Evolutionary conservation across 306 rosid species (phyloP), one percentile per base, ranked within the genome.

Genomic region (Rosa lucieae): DNA sequence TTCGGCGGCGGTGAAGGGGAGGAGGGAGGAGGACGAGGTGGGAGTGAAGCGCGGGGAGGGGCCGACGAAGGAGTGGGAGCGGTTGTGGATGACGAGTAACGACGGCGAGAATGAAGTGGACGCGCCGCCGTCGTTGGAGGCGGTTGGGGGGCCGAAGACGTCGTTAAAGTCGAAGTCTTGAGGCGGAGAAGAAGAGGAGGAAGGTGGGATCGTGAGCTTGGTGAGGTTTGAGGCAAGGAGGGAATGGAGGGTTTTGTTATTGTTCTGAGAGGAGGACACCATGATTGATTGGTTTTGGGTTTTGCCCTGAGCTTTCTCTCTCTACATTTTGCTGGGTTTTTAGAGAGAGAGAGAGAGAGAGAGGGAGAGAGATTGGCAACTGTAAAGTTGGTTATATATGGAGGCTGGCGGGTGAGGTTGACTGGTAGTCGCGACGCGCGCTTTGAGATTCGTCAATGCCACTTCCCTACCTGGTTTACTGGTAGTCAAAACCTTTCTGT

Each of bases 1-100:
- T 26, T 84, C 90, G 20, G 78, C 10, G 83, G 82, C 72, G 21
- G 37, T 32, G 37, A 72, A 66, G 58, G 87, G 85, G 74, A 89
- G 87, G 35, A 10, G 35, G 66, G 12, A 10, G 44, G 84, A 70
- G 71, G 82, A 56, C 52, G 88, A 43, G 72, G 90, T 3, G 3
- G 87, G 82, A 15, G 91, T 71, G 68, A 82, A 72, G 77, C 89
- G 95, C 0, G 99, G 99, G 62, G 97, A 92, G 70, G 99, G 99
- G 17, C 99, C 99, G 76, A 94, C 97, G 78, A 95, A 90, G 82
- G 99, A 95, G 85, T 92, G 99, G 84, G 87, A 88, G 87, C 98
- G 86, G 76, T 93, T 86, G 78, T 83, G 89, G 72, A 94, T 91
- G 46, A 94, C 84, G 2, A 44, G 80, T 5, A 83, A 74, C 1